Evolutionary conservation across 306 rosid genomes (phyloP), one percentile per base, ranked within the genome.

Genomic region (Quercus cerris): DNA sequence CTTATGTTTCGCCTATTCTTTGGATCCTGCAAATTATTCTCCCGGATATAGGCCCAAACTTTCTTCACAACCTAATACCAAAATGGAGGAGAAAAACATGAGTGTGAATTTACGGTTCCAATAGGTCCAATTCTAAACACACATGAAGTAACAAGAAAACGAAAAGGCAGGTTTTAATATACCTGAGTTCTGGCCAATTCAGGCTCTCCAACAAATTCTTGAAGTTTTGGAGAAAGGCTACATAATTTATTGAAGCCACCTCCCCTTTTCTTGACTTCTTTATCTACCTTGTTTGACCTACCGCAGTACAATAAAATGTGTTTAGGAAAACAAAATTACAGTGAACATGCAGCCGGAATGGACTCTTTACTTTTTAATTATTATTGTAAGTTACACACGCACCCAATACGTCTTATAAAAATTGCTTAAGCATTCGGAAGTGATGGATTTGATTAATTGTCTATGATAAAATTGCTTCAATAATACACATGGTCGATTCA

Each of bases 161-260:
- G 0, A 13, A 49, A 49, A 49, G 17, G 17, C 5, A 49, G 4
- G 54, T 13, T 12, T 49, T 13, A 12, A 49, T 49, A 12, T 49
- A 85, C 88, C 88, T 85, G 75, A 58, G 85, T 56, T 28, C 88
- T 81, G 11, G 88, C 78, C 88, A 85, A 46, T 81, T 77, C 67
- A 2, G 83, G 55, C 74, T 67, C 80, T 20, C 88, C 88, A 81
- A 77, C 85, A 77, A 85, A 11, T 38, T 77, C 82, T 85, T 85
- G 85, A 56, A 85, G 85, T 56, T 77, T 75, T 66, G 88, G 88
- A 77, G 88, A 85, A 76, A 85, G 73, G 79, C 83, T 81, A 74
- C 84, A 85, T 69, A 81, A 51, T 62, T 78, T 81, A 25, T 68
- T 81, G 52, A 85, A 81, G 77, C 88, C 88, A 4, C 85, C 85